Evolutionary conservation across 176 grass and related monocot species (phyloP).

Genomic region (Triticum timopheevii): DNA sequence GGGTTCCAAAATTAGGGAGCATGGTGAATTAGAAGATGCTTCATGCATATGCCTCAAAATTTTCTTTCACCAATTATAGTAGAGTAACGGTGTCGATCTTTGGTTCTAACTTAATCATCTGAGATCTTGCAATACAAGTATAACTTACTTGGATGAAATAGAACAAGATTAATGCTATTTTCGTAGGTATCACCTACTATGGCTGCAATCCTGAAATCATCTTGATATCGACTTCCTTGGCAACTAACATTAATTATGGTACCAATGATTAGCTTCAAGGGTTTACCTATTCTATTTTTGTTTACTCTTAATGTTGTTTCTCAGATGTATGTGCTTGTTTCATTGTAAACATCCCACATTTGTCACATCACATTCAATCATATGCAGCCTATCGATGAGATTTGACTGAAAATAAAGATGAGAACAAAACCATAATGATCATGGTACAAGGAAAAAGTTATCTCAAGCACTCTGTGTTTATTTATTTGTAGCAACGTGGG

Average conservation of each 20-base stretch:
- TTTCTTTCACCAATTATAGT: too few species aligned
- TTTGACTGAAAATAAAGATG: background rate
- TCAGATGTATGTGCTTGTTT: background rate
- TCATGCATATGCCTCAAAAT: too few species aligned
- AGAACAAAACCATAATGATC: background rate
- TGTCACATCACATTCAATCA: background rate
- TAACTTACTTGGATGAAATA: background rate
- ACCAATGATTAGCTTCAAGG: background rate
- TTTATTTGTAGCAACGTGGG: background rate
- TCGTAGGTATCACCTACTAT: background rate
- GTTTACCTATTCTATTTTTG: background rate
- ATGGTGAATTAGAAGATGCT: too few species aligned
- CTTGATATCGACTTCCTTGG: background rate
- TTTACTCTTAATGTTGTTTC: background rate
- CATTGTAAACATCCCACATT: background rate
- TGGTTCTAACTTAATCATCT: too few species aligned
- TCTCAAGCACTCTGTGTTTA: background rate
- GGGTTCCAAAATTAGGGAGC: too few species aligned
- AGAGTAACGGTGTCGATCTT: too few species aligned
- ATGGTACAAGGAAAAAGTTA: background rate
- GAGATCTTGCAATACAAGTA: too few species aligned
- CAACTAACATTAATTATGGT: background rate
- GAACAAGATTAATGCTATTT: background rate
- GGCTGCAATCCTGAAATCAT: background rate
- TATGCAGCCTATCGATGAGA: background rate